Base-by-base conservation (phyloP, 2,329 filamentous ascomycete genomes). In the Fusarium anguioides region DNA sequence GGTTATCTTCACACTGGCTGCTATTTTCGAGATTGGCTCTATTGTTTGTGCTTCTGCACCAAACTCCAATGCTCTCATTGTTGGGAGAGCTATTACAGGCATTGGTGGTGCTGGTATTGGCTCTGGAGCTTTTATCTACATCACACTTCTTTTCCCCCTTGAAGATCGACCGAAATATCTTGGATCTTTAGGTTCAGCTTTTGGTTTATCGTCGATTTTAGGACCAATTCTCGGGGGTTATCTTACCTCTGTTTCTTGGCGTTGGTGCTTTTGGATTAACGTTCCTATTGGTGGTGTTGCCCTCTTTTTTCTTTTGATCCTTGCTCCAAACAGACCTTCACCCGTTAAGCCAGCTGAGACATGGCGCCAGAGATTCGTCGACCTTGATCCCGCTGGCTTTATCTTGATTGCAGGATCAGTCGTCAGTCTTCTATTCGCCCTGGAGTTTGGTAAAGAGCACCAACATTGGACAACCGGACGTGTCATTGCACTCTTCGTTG, bases 201-300 rank as follows among this genome's bases (percentile, higher is more conserved):
- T 66, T 26, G 63, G 63, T 0, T 48, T 66, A 1, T 50, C 63
- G 2, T 45, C 63, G 0, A 66, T 66, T 1, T 1, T 66, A 17
- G 63, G 63, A 0, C 63, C 63, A 2, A 66, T 66, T 1, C 63
- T 66, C 15, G 63, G 63, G 1, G 63, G 63, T 0, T 66, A 66
- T 18, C 62, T 66, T 3, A 66, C 63, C 2, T 57, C 61, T 3
- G 24, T 62, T 5, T 52, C 15, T 2, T 66, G 63, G 63, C 63
- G 63, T 6, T 66, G 63, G 63, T 66, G 63, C 12, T 66, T 66
- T n/a, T 66, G 62, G 63, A 66, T 66, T 23, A 66, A 66, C 2
- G 61, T 66, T 0, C 63, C 63, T 1, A 57, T 66, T 4, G 63
- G 63, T 0, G 63, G 56, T 7, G 35, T 66, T n/a, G 33, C 62